phyloP scores from a whole-genome alignment of 805 yeast genomes.

The Wickerhamiella shivajii region DNA sequence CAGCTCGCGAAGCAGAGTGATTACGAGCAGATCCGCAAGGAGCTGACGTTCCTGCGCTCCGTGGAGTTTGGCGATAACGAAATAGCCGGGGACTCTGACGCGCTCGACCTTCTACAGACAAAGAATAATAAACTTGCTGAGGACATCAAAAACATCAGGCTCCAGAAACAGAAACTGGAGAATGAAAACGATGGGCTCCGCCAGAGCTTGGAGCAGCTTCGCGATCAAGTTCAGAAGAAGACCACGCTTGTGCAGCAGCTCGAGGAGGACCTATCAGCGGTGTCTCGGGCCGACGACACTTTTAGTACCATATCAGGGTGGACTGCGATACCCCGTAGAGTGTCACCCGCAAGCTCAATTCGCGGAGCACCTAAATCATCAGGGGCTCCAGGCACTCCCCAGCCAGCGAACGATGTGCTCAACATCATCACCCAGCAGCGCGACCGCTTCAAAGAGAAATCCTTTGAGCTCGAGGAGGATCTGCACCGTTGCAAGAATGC shows the following conservation, averaged over 20 bases:
- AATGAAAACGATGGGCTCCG: conserved; percentile 26
- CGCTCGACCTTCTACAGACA: conserved; percentile 6
- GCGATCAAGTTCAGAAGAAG: conserved; percentile 25
- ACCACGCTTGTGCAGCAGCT: conserved; percentile 41
- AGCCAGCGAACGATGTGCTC: conserved; percentile 30
- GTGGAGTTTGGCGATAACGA: conserved; percentile 37
- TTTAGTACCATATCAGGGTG: conserved; percentile 25
- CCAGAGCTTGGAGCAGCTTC: conserved; percentile 8
- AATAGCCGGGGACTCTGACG: background rate
- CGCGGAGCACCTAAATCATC: conserved; percentile 3
- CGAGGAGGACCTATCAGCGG: conserved; percentile 49
- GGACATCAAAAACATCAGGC: conserved; percentile 9
- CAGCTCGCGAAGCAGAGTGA: conserved; percentile 28
- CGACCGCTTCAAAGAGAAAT: conserved; percentile 77
- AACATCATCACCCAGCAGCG: conserved; percentile 90
- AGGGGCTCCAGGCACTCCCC: conserved; percentile 2
- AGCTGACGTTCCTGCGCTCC: conserved; percentile 50
- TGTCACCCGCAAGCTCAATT: conserved; percentile 24
- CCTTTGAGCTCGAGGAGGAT: conserved; percentile 73
- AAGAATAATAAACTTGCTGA: conserved; percentile 10
- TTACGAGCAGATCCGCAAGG: conserved; percentile 65
- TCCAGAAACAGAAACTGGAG: conserved; percentile 35
- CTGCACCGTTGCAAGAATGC: conserved; percentile 40
- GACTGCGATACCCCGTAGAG: conserved; percentile 27
- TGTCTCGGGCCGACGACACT: conserved; percentile 17